phyloP scores from a whole-genome alignment of 148 eudicot genomes.

The Nepenthes mirabilis region DNA sequence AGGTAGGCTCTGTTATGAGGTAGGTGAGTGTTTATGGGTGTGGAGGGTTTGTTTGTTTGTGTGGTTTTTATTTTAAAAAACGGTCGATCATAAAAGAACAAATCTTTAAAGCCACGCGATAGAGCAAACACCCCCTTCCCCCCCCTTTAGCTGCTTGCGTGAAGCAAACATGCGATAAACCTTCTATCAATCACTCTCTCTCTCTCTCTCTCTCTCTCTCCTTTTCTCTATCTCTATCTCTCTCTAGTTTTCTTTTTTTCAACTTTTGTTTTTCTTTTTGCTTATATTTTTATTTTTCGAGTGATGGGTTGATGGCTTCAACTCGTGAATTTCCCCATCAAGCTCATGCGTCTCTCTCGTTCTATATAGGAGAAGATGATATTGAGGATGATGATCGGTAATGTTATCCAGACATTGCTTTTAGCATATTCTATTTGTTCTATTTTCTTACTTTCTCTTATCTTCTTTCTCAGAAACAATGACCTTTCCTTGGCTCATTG shows the following conservation, averaged over 20 bases:
- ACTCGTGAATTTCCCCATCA: too few species aligned
- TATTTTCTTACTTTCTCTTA: too few species aligned
- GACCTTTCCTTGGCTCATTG: too few species aligned
- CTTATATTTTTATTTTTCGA: neutral
- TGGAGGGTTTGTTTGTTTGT: neutral
- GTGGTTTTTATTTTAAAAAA: neutral
- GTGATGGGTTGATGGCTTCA: too few species aligned
- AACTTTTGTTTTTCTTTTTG: neutral
- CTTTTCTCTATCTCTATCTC: neutral
- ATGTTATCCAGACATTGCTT: too few species aligned
- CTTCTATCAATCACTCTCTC: conserved; percentile 12
- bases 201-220: neutral
- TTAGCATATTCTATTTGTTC: too few species aligned
- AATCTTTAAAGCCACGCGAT: conserved; percentile 90
- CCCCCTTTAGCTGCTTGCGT: conserved; percentile 65
- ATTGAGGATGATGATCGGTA: too few species aligned
- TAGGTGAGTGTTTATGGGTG: conserved; percentile 10
- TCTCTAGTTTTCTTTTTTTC: neutral
- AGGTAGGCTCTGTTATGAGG: neutral
- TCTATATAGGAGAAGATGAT: too few species aligned
- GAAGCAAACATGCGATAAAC: conserved; percentile 91
- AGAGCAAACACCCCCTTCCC: conserved; percentile 34
- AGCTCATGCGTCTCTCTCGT: too few species aligned
- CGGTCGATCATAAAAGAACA: conserved; percentile 13
- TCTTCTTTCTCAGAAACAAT: too few species aligned